Conservation (phyloP, 805 yeast genomes). For the Nakazawaea ishiwadae region DNA sequence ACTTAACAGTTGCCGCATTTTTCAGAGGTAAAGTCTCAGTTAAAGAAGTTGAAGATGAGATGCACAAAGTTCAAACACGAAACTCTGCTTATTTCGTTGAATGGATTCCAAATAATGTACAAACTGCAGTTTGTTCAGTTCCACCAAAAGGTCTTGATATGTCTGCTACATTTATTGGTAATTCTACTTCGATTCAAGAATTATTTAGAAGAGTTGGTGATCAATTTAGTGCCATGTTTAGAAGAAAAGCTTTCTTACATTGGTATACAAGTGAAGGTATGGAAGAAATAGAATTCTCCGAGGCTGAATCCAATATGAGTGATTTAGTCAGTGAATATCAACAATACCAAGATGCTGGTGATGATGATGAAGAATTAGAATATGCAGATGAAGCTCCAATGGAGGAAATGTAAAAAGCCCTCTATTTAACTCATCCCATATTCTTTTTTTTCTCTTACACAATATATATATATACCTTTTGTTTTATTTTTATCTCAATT, state of each 20-base stretch:
- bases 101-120: conserved; percentile 95
- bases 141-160: conserved; percentile 82
- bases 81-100: conserved; percentile 84
- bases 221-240: conserved; percentile 89
- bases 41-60: conserved; percentile 92
- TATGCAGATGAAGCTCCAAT: conserved; percentile 62
- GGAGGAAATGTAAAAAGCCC: conserved; percentile 40
- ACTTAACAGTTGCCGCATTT: conserved; percentile 89
- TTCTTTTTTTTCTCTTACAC: no score
- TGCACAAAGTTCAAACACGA: conserved; percentile 78
- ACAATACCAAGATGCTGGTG: conserved; percentile 82
- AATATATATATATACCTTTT: no score
- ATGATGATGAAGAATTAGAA: conserved; percentile 72
- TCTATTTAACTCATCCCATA: no score
- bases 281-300: conserved; percentile 93
- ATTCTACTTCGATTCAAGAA: conserved; percentile 90
- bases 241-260: conserved; percentile 92
- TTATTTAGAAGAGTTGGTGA: conserved; percentile 84
- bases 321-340: conserved; percentile 88
- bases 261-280: conserved; percentile 96
- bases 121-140: conserved; percentile 88
- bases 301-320: conserved; percentile 88
- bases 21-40: conserved; percentile 91
- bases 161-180: conserved; percentile 91
- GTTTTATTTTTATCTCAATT: neutral